Percentiles rank a stretch among this genome's conserved stretches.
Evolutionary conservation across 2,329 filamentous ascomycete species (phyloP).

Genomic region (Colletotrichum aenigma): DNA sequence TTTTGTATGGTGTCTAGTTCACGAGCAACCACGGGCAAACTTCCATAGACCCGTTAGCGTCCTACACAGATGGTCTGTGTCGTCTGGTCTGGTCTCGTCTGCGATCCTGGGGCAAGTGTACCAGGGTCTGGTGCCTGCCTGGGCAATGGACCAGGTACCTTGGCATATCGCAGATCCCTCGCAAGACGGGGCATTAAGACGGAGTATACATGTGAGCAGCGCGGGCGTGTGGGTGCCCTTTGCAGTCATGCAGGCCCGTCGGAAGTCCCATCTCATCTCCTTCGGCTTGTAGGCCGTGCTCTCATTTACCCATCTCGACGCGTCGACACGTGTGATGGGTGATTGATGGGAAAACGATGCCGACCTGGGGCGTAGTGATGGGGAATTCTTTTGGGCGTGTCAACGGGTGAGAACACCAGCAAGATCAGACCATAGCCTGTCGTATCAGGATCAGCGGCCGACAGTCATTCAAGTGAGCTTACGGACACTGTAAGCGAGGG

Average conservation of each 20-base stretch:
- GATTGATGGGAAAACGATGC: constrained; percentile 8
- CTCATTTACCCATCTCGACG: background rate
- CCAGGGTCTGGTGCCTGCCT: background rate
- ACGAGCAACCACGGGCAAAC: background rate
- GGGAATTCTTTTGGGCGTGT: background rate
- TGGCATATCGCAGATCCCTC: background rate
- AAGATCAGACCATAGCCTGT: background rate
- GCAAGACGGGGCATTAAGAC: background rate
- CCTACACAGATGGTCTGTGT: background rate
- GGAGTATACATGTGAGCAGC: background rate
- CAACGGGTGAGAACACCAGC: background rate
- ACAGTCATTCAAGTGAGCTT: background rate
- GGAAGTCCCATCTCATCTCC: background rate
- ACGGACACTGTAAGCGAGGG: background rate
- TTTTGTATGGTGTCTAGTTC: background rate
- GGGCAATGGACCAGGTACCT: background rate
- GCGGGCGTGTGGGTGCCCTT: background rate
- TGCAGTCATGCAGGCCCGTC: background rate
- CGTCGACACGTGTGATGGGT: background rate
- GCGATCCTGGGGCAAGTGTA: background rate
- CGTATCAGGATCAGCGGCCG: background rate
- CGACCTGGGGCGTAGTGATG: background rate
- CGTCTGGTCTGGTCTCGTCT: background rate
- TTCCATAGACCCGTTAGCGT: background rate
- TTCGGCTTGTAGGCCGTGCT: background rate